A percentile compares a stretch with the other conserved stretches of the same genome.
Conservation (phyloP, 208 protist genomes). For the Acanthamoeba triangularis region DNA sequence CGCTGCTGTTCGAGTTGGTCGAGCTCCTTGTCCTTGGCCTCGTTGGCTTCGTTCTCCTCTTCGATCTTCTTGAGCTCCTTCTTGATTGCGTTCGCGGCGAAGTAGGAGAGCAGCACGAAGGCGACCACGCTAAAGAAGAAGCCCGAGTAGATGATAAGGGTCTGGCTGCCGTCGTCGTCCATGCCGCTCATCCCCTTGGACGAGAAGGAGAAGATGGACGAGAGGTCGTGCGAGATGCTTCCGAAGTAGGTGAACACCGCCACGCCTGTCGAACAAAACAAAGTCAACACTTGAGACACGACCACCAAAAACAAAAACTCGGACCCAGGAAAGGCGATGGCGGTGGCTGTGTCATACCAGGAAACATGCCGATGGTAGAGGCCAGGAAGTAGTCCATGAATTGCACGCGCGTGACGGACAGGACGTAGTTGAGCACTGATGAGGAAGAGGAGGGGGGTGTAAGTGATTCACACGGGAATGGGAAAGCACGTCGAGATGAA, state of each 20-base stretch:
- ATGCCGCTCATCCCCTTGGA: constrained; percentile 25
- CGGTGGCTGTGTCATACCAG: neutral
- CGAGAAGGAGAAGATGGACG: constrained; percentile 52
- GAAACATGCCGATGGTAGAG: constrained; percentile 26
- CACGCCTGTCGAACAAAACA: neutral
- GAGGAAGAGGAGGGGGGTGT: neutral
- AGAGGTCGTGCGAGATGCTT: constrained; percentile 43
- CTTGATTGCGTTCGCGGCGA: constrained; percentile 43
- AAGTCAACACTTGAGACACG: neutral
- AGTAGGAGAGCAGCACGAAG: constrained; percentile 56
- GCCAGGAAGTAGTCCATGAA: constrained; percentile 68
- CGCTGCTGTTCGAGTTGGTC: constrained; percentile 5
- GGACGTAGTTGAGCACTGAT: constrained; percentile 54
- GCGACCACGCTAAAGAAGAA: constrained; percentile 20
- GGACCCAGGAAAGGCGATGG: neutral
- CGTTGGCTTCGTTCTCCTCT: constrained; percentile 32
- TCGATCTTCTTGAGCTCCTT: constrained; percentile 70
- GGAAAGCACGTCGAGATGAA: neutral
- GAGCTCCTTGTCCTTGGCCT: neutral
- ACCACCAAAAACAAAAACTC: neutral
- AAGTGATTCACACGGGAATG: neutral
- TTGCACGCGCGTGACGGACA: constrained; percentile 26
- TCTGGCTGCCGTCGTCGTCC: neutral
- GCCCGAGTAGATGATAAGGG: neutral
- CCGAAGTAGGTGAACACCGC: constrained; percentile 46